phyloP scores from a whole-genome alignment of 1,139 yeast species.

The Wickerhamomyces sp. region DNA sequence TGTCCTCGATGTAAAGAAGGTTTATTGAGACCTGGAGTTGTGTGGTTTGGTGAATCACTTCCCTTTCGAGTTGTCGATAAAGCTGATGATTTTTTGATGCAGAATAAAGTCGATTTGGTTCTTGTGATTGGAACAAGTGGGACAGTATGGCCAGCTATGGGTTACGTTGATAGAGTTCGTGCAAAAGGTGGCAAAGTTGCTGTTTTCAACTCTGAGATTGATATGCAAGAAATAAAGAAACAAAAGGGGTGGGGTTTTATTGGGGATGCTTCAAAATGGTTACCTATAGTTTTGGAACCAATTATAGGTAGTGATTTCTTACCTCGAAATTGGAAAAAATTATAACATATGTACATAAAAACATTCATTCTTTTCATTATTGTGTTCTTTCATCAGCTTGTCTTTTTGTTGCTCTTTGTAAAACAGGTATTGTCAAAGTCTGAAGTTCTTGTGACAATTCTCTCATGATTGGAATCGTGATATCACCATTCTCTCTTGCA shows the following conservation, averaged over 20 bases:
- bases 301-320: constrained; percentile 27
- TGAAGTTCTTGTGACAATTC: constrained; percentile 46
- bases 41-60: constrained; percentile 87
- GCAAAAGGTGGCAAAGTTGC: constrained; percentile 79
- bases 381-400: constrained; percentile 24
- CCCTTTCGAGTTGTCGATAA: constrained; percentile 56
- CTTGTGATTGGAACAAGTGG: constrained; percentile 85
- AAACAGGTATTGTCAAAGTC: constrained; percentile 42
- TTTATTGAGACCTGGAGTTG: constrained; percentile 79
- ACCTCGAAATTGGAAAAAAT: constrained; percentile 23
- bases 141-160: constrained; percentile 86
- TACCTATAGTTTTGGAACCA: constrained; percentile 65
- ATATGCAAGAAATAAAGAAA: constrained; percentile 36
- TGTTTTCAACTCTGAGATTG: constrained; percentile 69
- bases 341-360: constrained; percentile 8
- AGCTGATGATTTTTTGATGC: constrained; percentile 69
- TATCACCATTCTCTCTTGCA: constrained; percentile 26
- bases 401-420: constrained; percentile 43
- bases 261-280: constrained; percentile 74
- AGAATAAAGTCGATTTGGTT: constrained; percentile 58
- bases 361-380: constrained; percentile 1
- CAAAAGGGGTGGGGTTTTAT: constrained; percentile 62
- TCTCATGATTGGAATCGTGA: constrained; percentile 27
- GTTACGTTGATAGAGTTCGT: constrained; percentile 74
- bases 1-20: constrained; percentile 68